A percentile compares a stretch with the other conserved stretches of the same genome.
Conservation (phyloP, 2,329 filamentous ascomycete genomes). For the Colletotrichum godetiae region DNA sequence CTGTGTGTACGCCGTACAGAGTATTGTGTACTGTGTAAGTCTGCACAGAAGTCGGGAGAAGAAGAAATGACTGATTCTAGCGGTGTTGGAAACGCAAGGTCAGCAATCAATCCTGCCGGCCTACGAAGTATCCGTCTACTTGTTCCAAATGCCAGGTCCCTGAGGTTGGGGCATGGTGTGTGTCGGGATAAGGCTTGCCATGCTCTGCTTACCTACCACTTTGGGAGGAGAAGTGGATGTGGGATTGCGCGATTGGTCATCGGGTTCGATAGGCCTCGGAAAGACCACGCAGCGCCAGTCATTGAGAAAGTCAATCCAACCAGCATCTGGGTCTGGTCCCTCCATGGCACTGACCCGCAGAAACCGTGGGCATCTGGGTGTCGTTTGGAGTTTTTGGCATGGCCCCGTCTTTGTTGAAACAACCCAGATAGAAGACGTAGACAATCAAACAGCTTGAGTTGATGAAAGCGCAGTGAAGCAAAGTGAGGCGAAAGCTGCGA, state of each 20-base stretch:
- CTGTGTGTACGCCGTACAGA: neutral
- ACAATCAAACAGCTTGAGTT: no score
- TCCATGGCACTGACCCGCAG: neutral
- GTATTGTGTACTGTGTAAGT: neutral
- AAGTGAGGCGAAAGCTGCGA: neutral
- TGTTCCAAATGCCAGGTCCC: neutral
- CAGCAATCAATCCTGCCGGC: conserved; percentile 1
- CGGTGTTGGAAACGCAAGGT: neutral
- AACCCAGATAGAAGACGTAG: neutral
- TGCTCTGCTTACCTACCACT: conserved; percentile 34
- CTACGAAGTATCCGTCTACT: neutral
- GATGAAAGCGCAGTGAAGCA: neutral
- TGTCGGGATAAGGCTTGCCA: neutral
- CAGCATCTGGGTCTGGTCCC: neutral
- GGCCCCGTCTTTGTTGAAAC: neutral
- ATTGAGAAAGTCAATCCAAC: neutral
- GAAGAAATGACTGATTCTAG: neutral
- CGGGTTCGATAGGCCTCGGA: neutral
- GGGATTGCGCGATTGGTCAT: conserved; percentile 25
- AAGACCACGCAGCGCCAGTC: neutral
- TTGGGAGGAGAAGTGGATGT: conserved; percentile 16
- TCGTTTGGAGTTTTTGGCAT: neutral
- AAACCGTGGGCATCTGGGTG: neutral
- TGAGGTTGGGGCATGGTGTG: neutral
- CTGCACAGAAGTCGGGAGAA: neutral